phyloP scores from a whole-genome alignment of 2,329 filamentous ascomycete species.

The Verticillium dahliae region DNA sequence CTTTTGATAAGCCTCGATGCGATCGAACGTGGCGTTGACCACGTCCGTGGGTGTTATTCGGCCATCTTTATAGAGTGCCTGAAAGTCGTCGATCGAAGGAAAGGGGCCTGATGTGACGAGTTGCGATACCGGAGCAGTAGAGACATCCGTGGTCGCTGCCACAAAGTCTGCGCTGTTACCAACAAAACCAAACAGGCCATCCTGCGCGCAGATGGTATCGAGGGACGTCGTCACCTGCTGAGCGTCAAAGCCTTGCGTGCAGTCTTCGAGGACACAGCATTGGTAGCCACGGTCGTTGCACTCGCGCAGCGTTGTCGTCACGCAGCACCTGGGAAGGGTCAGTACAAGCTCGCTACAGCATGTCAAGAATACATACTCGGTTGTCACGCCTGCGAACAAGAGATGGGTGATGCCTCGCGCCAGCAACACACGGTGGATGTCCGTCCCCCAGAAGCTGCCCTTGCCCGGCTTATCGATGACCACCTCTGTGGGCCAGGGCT shows the following conservation, averaged over 20 bases:
- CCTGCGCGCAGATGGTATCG: slow-evolving; percentile 43
- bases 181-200: slow-evolving; percentile 45
- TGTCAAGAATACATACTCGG: slow-evolving; percentile 29
- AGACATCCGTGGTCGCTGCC: slow-evolving; percentile 11
- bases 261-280: slow-evolving; percentile 45
- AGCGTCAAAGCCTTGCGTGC: slow-evolving; percentile 39
- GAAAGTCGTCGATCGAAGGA: slow-evolving; percentile 33
- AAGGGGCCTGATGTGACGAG: slow-evolving; percentile 28
- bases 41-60: slow-evolving; percentile 33
- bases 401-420: slow-evolving; percentile 51
- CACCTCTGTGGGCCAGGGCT: slow-evolving; percentile 41
- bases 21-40: slow-evolving; percentile 32
- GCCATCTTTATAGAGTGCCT: slow-evolving; percentile 33
- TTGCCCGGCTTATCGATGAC: slow-evolving; percentile 55
- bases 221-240: slow-evolving; percentile 37
- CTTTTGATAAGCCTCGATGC: slow-evolving; percentile 29
- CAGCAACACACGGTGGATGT: slow-evolving; percentile 43
- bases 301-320: slow-evolving; percentile 23
- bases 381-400: slow-evolving; percentile 50
- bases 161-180: slow-evolving; percentile 31
- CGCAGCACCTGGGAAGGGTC: slow-evolving; percentile 13
- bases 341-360: background rate
- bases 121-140: slow-evolving; percentile 16
- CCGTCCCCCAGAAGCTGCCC: slow-evolving; percentile 52
- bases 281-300: slow-evolving; percentile 56